These are phyloP conservation scores for Colletotrichum lentis DNA, from an alignment of 2,329 filamentous ascomycete species.

Conservation along the genomic window DNA sequence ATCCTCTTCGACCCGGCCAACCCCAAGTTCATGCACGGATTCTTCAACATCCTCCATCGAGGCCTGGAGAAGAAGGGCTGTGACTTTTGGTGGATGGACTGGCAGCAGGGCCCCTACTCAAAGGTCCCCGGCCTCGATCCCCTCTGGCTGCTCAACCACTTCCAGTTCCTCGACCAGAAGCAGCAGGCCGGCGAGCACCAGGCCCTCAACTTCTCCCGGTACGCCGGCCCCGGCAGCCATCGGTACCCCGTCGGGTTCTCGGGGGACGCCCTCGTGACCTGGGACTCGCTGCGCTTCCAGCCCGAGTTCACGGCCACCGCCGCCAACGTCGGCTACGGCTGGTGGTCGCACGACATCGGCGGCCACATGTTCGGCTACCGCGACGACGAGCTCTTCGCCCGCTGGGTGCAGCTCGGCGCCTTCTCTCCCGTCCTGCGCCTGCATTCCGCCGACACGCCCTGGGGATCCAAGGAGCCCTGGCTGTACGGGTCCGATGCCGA, in stretches of 20 bases:
- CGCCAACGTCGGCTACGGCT: constrained; percentile 72
- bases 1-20: too few species aligned
- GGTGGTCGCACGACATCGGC: constrained; percentile 76
- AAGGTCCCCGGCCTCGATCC: constrained; percentile 67
- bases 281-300: constrained; percentile 69
- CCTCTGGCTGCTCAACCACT: constrained; percentile 72
- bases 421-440: constrained; percentile 69
- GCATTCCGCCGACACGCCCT: constrained; percentile 65
- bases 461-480: constrained; percentile 71
- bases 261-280: constrained; percentile 67
- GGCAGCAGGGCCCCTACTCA: constrained; percentile 68
- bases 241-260: constrained; percentile 72
- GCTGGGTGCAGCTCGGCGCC: constrained; percentile 69
- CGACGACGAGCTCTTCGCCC: constrained; percentile 65
- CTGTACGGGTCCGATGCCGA: constrained; percentile 50
- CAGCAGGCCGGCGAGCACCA: constrained; percentile 49
- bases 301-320: constrained; percentile 73
- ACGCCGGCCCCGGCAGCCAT: constrained; percentile 69
- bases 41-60: constrained; percentile 62
- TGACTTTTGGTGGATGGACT: constrained; percentile 75
- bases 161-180: constrained; percentile 65
- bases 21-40: too few species aligned
- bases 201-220: constrained; percentile 67
- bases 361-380: constrained; percentile 65
- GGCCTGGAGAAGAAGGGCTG: constrained; percentile 63